phyloP scores from a whole-genome alignment of 768 basidiomycete genomes.

The Tephrocybe rancida region DNA sequence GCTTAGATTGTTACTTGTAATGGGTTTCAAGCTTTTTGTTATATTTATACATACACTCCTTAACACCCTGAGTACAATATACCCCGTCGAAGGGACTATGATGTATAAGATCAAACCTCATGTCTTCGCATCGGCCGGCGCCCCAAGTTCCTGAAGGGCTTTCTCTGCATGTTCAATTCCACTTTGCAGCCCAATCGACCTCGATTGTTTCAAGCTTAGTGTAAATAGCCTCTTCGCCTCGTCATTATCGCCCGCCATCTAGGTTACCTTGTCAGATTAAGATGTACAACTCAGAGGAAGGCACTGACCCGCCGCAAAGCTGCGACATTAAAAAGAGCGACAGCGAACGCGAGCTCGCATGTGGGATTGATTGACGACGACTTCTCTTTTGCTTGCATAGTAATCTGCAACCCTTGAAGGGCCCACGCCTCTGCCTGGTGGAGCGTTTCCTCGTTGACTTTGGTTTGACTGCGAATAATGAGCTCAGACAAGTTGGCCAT shows the following conservation, averaged over 20 bases:
- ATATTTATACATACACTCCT: constrained; percentile 5
- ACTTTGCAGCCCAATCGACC: constrained; percentile 34
- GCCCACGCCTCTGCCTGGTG: constrained; percentile 66
- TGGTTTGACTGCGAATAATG: constrained; percentile 33
- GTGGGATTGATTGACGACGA: constrained; percentile 26
- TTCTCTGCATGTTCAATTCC: constrained; percentile 31
- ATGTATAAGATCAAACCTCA: background rate
- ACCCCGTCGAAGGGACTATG: background rate
- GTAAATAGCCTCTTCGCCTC: constrained; percentile 34
- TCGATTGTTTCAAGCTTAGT: constrained; percentile 38
- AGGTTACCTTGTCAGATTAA: background rate
- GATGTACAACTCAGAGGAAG: background rate
- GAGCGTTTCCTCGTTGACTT: constrained; percentile 30
- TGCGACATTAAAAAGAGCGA: constrained; percentile 63
- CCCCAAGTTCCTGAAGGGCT: constrained; percentile 22
- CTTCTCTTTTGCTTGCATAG: constrained; percentile 27
- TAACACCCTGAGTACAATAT: background rate
- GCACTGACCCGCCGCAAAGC: constrained; percentile 48
- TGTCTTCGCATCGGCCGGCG: background rate
- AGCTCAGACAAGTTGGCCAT: constrained; percentile 50
- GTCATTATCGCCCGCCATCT: constrained; percentile 42
- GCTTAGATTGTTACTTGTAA: constrained; percentile 18
- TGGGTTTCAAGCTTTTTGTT: constrained; percentile 1
- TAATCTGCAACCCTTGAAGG: constrained; percentile 44
- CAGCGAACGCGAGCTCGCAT: constrained; percentile 60